phyloP scores from a whole-genome alignment of 495 filamentous ascomycete genomes.

The Tuber aestivum region DNA sequence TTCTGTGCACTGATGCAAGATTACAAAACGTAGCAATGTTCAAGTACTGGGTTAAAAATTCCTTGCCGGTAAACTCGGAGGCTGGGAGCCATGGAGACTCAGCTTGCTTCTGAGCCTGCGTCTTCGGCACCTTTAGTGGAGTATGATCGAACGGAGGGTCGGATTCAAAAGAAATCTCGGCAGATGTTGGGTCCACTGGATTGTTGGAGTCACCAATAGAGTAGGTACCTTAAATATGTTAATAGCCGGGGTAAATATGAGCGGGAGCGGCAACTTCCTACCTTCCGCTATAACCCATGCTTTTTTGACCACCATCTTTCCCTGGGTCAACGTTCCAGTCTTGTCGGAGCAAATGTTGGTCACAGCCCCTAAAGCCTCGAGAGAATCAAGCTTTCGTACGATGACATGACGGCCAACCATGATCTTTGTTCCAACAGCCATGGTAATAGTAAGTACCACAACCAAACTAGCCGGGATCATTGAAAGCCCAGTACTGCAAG shows the following conservation, averaged over 20 bases:
- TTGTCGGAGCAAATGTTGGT: constrained; percentile 70
- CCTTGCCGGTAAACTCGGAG: constrained; percentile 45
- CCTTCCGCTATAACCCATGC: constrained; percentile 54
- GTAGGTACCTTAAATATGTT: constrained; percentile 47
- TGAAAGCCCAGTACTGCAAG: constrained; percentile 53
- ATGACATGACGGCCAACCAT: constrained; percentile 52
- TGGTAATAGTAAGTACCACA: constrained; percentile 54
- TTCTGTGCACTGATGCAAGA: constrained; percentile 54
- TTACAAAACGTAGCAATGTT: constrained; percentile 61
- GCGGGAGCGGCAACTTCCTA: not conserved
- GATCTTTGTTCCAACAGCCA: constrained; percentile 51
- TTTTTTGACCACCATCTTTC: constrained; percentile 54
- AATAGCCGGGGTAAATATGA: not conserved
- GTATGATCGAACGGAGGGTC: constrained; percentile 44
- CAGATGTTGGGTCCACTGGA: constrained; percentile 54
- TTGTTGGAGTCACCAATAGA: constrained; percentile 54
- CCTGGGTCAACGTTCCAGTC: constrained; percentile 66
- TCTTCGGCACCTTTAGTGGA: constrained; percentile 35
- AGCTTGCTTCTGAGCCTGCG: constrained; percentile 24
- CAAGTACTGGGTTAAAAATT: constrained; percentile 52
- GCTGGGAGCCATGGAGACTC: constrained; percentile 42
- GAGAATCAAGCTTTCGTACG: constrained; percentile 50
- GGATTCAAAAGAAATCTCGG: constrained; percentile 48
- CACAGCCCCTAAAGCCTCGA: constrained; percentile 61
- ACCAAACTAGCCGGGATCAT: constrained; percentile 53